These are phyloP conservation scores for Malania oleifera DNA, from an alignment of 164 flowering plant species.

Conservation along the genomic window DNA sequence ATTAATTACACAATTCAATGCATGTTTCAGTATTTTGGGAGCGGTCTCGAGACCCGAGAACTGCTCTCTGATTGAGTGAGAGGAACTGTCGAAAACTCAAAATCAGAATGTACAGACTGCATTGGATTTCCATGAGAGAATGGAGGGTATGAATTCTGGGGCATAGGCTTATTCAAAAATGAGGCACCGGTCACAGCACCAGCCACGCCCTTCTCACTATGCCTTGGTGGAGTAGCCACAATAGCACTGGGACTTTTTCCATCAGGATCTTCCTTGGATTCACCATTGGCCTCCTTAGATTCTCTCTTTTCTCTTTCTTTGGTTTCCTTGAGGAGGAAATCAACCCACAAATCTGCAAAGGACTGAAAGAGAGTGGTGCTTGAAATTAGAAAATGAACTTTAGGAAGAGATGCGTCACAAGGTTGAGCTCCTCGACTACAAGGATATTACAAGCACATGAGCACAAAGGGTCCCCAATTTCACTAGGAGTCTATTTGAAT, in stretches of 20 bases:
- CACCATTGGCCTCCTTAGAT: constrained; percentile 25
- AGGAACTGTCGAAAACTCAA: constrained; percentile 81
- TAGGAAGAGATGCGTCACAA: too few relatives aligned
- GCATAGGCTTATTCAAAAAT: constrained; percentile 11
- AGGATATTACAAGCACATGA: too few relatives aligned
- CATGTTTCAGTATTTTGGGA: constrained; percentile 36
- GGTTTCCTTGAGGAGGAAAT: constrained; percentile 92
- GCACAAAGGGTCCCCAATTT: too few relatives aligned
- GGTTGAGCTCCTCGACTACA: too few relatives aligned
- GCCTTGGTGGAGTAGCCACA: constrained; percentile 6
- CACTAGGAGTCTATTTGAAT: too few relatives aligned
- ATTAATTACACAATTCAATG: constrained; percentile 19
- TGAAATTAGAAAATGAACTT: not conserved
- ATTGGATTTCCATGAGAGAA: constrained; percentile 22
- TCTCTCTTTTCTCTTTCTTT: constrained; percentile 79
- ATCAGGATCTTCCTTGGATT: constrained; percentile 21
- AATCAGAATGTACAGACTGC: constrained; percentile 42
- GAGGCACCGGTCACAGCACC: constrained; percentile 13
- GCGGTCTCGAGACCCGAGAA: constrained; percentile 42
- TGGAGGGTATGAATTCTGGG: constrained; percentile 15
- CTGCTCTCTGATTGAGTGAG: constrained; percentile 55
- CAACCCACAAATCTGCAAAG: constrained; percentile 97
- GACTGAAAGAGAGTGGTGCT: constrained; percentile 47
- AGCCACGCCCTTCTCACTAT: not conserved
- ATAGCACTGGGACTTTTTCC: constrained; percentile 20